phyloP scores from a whole-genome alignment of 1,284 basidiomycete species.

The Cystobasidiaceae sp. region DNA sequence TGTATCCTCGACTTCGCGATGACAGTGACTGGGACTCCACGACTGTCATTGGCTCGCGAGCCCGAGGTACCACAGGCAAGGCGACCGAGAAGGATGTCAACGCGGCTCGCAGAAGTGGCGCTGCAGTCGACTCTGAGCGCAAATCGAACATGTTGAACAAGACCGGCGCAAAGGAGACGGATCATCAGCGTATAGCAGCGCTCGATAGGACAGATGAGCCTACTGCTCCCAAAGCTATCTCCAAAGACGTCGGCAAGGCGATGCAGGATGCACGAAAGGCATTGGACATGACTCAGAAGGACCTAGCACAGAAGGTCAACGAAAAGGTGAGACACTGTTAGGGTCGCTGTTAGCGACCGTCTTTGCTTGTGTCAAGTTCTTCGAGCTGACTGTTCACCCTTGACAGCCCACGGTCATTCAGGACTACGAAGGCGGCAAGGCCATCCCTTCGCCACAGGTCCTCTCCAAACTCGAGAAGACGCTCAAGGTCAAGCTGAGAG shows the following conservation, averaged over 20 bases:
- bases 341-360: no score
- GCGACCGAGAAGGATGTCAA: slow-evolving; percentile 53
- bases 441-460: slow-evolving; percentile 83
- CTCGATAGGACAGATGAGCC: slow-evolving; percentile 67
- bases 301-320: slow-evolving; percentile 86
- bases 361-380: no score
- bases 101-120: slow-evolving; percentile 49
- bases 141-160: slow-evolving; percentile 44
- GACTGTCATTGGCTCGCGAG: slow-evolving; percentile 69
- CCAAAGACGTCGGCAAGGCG: slow-evolving; percentile 72
- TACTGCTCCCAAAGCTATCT: slow-evolving; percentile 82
- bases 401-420: slow-evolving; percentile 66
- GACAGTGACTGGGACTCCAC: slow-evolving; percentile 62
- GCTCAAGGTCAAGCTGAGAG: slow-evolving; percentile 87
- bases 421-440: slow-evolving; percentile 67
- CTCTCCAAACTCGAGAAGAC: slow-evolving; percentile 85
- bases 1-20: neutral
- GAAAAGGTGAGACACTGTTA: slow-evolving; percentile 66
- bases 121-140: slow-evolving; percentile 50
- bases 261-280: slow-evolving; percentile 77
- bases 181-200: slow-evolving; percentile 80
- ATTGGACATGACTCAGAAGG: slow-evolving; percentile 71
- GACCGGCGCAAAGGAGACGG: slow-evolving; percentile 58
- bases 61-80: slow-evolving; percentile 63
- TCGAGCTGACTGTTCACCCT: no score